These are phyloP conservation scores for Apiotrichum montevideense DNA, from an alignment of 1,284 basidiomycete species.

Conservation along the genomic window DNA sequence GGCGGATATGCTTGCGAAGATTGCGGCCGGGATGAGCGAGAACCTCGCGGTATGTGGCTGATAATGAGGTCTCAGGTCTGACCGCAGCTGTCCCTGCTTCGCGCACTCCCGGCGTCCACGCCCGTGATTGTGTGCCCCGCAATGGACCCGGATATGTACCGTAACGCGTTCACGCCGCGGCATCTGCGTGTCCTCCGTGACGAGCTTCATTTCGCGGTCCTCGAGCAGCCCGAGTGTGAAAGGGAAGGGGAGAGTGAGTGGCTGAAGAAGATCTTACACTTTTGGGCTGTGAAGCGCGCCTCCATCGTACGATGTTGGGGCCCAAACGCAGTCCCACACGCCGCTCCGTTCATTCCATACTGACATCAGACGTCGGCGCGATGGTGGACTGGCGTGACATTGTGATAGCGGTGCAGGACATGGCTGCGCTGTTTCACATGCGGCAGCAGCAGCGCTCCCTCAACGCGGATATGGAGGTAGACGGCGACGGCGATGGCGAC, in stretches of 20 bases:
- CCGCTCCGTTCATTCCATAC: constrained; percentile 33
- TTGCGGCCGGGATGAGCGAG: constrained; percentile 80
- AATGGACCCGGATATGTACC: constrained; percentile 97
- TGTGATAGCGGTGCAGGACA: constrained; percentile 34
- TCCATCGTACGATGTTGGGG: too few species aligned
- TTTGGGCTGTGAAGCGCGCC: too few species aligned
- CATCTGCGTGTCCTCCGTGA: constrained; percentile 69
- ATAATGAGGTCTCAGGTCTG: background rate
- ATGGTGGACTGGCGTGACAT: constrained; percentile 80
- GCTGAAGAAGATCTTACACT: too few species aligned
- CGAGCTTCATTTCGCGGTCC: constrained; percentile 68
- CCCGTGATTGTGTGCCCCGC: constrained; percentile 87
- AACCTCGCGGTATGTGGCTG: constrained; percentile 65
- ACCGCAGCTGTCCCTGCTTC: constrained; percentile 73
- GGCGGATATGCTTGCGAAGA: constrained; percentile 89
- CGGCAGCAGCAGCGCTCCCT: constrained; percentile 2
- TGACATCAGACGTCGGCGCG: constrained; percentile 63
- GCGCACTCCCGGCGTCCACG: constrained; percentile 72
- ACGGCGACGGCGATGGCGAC: background rate
- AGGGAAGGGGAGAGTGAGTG: too few species aligned
- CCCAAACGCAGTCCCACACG: constrained; percentile 38
- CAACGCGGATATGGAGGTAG: background rate
- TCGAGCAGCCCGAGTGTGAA: constrained; percentile 53
- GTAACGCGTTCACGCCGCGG: constrained; percentile 77
- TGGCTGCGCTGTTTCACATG: constrained; percentile 18